These are phyloP conservation scores for Trypanosoma caninum DNA, from an alignment of 208 protist species.

Conservation along the genomic window DNA sequence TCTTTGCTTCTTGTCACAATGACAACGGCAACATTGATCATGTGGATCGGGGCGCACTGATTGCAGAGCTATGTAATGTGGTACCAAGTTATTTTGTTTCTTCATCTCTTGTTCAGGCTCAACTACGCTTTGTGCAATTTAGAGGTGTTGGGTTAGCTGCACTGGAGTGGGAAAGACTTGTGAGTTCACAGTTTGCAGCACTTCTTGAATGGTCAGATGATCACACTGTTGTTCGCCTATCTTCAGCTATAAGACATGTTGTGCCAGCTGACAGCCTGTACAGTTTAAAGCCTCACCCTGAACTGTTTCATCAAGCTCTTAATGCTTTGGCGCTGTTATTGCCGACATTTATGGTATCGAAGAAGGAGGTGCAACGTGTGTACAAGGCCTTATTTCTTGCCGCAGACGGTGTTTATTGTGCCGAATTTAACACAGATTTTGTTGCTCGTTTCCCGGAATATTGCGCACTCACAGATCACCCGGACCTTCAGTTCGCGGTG, in stretches of 20 bases:
- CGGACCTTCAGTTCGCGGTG: constrained; percentile 49
- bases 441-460: constrained; percentile 32
- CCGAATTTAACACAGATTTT: constrained; percentile 11
- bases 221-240: constrained; percentile 10
- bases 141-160: background rate
- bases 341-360: constrained; percentile 17
- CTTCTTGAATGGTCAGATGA: constrained; percentile 22
- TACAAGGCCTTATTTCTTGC: constrained; percentile 16
- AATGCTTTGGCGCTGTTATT: constrained; percentile 17
- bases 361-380: background rate
- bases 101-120: constrained; percentile 4
- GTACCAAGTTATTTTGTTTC: constrained; percentile 25
- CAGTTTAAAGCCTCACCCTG: constrained; percentile 1
- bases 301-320: constrained; percentile 16
- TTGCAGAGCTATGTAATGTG: constrained; percentile 8
- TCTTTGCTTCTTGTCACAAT: background rate
- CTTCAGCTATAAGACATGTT: background rate
- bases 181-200: background rate
- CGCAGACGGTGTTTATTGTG: background rate
- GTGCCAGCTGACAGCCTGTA: constrained; percentile 10
- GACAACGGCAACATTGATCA: background rate
- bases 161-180: constrained; percentile 20
- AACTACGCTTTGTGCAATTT: background rate
- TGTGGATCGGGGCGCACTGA: background rate
- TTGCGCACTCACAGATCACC: constrained; percentile 42